Percentiles rank a stretch among this genome's conserved stretches.
phyloP scores from a whole-genome alignment of 2,329 filamentous ascomycete genomes.

The Phaeosphaeria sp. region DNA sequence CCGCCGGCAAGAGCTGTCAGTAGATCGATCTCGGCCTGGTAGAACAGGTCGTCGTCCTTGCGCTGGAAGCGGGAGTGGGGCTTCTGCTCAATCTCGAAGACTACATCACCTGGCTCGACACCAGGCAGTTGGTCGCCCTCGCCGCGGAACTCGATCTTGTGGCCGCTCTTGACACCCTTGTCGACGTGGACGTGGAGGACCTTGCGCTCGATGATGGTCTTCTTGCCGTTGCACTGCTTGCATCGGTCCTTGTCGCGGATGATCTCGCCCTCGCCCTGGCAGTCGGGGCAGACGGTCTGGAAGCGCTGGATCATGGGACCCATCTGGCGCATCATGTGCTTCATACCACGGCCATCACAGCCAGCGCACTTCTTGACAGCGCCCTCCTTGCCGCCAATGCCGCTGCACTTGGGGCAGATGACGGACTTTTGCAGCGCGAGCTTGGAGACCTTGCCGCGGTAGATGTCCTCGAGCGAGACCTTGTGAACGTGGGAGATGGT shows the following conservation, averaged over 20 bases:
- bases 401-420: slow-evolving; percentile 94
- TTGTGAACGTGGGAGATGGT: slow-evolving; percentile 99
- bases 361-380: slow-evolving; percentile 92
- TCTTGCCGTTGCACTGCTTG: slow-evolving; percentile 96
- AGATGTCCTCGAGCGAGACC: slow-evolving; percentile 96
- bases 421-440: slow-evolving; percentile 96
- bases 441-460: slow-evolving; percentile 97
- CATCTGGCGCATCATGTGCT: slow-evolving; percentile 99
- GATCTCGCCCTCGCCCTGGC: slow-evolving; percentile 94
- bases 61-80: slow-evolving; percentile 94
- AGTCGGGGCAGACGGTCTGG: slow-evolving; percentile 98
- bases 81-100: slow-evolving; percentile 99
- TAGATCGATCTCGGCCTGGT: slow-evolving; percentile 93
- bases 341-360: slow-evolving; percentile 96
- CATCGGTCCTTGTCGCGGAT: slow-evolving; percentile 97
- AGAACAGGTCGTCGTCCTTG: slow-evolving; percentile 95
- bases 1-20: slow-evolving; percentile 94
- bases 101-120: slow-evolving; percentile 91
- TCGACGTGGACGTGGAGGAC: slow-evolving; percentile 98
- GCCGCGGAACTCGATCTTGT: slow-evolving; percentile 95
- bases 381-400: slow-evolving; percentile 94
- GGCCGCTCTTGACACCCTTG: slow-evolving; percentile 88
- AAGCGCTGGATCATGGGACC: slow-evolving; percentile 99
- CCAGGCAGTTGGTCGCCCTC: slow-evolving; percentile 97
- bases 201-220: slow-evolving; percentile 96